phyloP scores from a whole-genome alignment of 352 stramenopile species.

The Globisporangium megalacanthum region DNA sequence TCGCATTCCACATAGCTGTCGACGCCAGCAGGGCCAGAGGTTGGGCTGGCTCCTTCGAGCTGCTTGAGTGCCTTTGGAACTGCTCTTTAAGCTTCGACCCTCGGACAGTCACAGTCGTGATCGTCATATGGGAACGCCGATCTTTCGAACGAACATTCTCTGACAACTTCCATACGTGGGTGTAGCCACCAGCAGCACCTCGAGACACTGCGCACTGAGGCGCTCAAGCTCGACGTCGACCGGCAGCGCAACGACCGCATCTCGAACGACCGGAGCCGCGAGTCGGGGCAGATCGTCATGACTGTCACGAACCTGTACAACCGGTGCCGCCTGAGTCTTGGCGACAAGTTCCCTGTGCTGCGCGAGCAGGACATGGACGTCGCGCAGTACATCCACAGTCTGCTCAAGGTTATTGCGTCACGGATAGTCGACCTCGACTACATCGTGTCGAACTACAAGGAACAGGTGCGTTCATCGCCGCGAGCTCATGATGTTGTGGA shows the following conservation, averaged over 20 bases:
- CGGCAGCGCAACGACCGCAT: conserved; percentile 67
- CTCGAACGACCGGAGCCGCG: conserved; percentile 76
- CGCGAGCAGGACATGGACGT: conserved; percentile 74
- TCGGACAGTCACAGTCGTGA: background rate
- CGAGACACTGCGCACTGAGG: conserved; percentile 66
- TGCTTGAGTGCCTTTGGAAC: too few relatives aligned
- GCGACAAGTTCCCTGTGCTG: conserved; percentile 64
- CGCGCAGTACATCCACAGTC: conserved; percentile 63
- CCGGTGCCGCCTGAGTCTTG: conserved; percentile 68
- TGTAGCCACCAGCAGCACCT: conserved; percentile 69
- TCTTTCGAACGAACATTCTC: background rate
- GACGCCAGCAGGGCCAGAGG: too few relatives aligned
- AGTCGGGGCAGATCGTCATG: conserved; percentile 88
- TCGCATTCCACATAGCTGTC: too few relatives aligned
- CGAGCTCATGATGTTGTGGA: background rate
- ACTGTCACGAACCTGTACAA: conserved; percentile 91
- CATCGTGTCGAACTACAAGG: conserved; percentile 67
- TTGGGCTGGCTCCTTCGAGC: too few relatives aligned
- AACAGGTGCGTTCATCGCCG: conserved; percentile 27
- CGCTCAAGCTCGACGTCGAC: conserved; percentile 78
- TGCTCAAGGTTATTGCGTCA: conserved; percentile 73
- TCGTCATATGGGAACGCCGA: background rate
- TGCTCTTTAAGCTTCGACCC: too few relatives aligned
- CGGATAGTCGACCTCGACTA: conserved; percentile 86
- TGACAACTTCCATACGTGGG: background rate